Percentiles rank a stretch among this genome's conserved stretches.
Evolutionary conservation across 768 basidiomycete species (phyloP).

Genomic region (Mycena sanguinolenta): DNA sequence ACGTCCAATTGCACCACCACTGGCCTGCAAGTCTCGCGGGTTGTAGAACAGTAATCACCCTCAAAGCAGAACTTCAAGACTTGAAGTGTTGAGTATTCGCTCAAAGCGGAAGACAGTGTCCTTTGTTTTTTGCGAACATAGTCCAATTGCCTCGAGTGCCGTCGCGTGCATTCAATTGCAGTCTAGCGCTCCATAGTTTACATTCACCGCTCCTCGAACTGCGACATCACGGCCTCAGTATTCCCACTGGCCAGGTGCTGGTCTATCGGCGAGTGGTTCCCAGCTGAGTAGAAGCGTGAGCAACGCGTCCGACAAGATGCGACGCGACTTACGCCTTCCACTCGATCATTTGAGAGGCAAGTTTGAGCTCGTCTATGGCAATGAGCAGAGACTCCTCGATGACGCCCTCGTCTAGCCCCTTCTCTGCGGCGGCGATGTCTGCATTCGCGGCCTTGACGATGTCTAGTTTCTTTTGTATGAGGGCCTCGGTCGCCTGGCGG

Average conservation of each 20-base stretch:
- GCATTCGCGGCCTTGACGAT: slow-evolving; percentile 79
- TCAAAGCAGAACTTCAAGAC: too few relatives aligned
- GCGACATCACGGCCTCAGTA: slow-evolving; percentile 61
- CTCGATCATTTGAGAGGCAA: slow-evolving; percentile 88
- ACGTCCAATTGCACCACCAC: too few relatives aligned
- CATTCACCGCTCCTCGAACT: slow-evolving; percentile 2
- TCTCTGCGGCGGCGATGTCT: slow-evolving; percentile 77
- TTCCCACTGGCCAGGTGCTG: slow-evolving; percentile 89
- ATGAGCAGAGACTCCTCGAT: slow-evolving; percentile 89
- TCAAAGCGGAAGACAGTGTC: too few relatives aligned
- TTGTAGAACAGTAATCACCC: too few relatives aligned
- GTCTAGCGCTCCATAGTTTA: background rate
- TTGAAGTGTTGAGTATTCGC: too few relatives aligned
- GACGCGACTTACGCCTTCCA: slow-evolving; percentile 90
- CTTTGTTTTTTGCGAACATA: too few relatives aligned
- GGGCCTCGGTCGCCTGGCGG: slow-evolving; percentile 88
- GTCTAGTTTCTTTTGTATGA: slow-evolving; percentile 84
- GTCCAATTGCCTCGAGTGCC: too few relatives aligned
- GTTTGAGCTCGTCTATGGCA: slow-evolving; percentile 84
- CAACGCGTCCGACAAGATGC: slow-evolving; percentile 6
- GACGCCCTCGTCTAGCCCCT: slow-evolving; percentile 83
- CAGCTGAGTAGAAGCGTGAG: slow-evolving; percentile 65
- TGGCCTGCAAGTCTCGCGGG: too few relatives aligned
- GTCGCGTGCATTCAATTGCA: background rate
- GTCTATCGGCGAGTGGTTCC: slow-evolving; percentile 89